A percentile compares a stretch with the other conserved stretches of the same genome.
Conservation (phyloP, 176 grass and related monocot genomes). For the Puccinellia tenuiflora region DNA sequence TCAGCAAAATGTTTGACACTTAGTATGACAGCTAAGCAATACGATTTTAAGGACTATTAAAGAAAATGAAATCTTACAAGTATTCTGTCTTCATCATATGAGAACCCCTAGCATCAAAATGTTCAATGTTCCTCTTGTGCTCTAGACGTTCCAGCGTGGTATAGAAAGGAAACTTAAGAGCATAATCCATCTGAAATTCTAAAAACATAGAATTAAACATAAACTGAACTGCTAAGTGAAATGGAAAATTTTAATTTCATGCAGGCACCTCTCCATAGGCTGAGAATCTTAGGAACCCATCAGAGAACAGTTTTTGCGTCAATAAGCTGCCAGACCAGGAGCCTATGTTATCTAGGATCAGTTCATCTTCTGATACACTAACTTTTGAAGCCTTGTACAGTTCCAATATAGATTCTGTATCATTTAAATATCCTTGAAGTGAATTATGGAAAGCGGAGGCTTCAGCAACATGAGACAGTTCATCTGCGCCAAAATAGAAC, state of each 20-base stretch:
- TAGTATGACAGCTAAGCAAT: background rate
- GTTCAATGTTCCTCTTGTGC: conserved; percentile 75
- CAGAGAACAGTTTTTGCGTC: conserved; percentile 29
- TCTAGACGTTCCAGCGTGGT: conserved; percentile 59
- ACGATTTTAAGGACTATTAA: background rate
- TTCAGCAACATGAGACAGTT: conserved; percentile 41
- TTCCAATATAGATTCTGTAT: conserved; percentile 63
- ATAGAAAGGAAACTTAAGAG: conserved; percentile 62
- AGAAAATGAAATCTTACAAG: conserved; percentile 28
- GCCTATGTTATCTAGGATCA: conserved; percentile 51
- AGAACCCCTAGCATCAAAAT: conserved; percentile 26
- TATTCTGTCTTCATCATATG: conserved; percentile 43
- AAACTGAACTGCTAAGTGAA: background rate
- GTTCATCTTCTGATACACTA: conserved; percentile 43
- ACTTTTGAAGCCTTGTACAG: conserved; percentile 75
- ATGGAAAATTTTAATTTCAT: background rate
- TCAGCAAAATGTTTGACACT: conserved; percentile 13
- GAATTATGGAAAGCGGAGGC: conserved; percentile 40
- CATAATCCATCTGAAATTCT: conserved; percentile 53
- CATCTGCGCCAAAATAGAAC: conserved; percentile 36
- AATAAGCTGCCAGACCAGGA: conserved; percentile 61
- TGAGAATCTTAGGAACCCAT: background rate
- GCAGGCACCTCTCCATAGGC: conserved; percentile 38
- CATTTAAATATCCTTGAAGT: conserved; percentile 63
- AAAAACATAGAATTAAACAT: background rate